Evolutionary conservation across 2,329 filamentous ascomycete species (phyloP).

Genomic region (Stagonosporopsis tanaceti): DNA sequence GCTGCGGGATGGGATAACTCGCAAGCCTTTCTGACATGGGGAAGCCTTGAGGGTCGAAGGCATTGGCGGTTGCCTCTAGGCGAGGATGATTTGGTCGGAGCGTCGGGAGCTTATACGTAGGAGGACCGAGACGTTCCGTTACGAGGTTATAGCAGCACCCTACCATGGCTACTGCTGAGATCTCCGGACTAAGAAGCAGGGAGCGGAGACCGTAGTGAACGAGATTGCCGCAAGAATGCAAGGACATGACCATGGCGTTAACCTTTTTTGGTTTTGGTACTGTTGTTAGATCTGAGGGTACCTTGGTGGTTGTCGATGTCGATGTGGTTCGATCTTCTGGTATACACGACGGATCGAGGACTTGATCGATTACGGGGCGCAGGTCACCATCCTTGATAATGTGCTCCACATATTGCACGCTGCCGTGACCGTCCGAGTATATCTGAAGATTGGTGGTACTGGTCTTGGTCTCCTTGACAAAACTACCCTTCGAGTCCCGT

Average conservation of each 20-base stretch:
- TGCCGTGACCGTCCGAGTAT: conserved; percentile 69
- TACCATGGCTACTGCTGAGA: conserved; percentile 91
- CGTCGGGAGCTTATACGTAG: conserved; percentile 83
- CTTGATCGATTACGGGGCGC: conserved; percentile 69
- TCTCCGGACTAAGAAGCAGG: conserved; percentile 80
- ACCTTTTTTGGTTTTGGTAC: conserved; percentile 44
- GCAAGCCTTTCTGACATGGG: conserved; percentile 82
- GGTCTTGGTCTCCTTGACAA: conserved; percentile 21
- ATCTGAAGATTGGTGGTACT: conserved; percentile 47
- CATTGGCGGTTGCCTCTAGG: conserved; percentile 70
- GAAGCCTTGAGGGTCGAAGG: conserved; percentile 89
- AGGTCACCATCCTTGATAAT: conserved; percentile 77
- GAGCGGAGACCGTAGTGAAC: conserved; percentile 92
- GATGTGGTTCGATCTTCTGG: conserved; percentile 35
- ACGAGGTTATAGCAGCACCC: conserved; percentile 98
- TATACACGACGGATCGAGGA: conserved; percentile 57
- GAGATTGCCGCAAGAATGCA: conserved; percentile 98
- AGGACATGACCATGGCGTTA: conserved; percentile 84
- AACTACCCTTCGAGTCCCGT: conserved; percentile 15
- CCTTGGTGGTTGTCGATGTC: conserved; percentile 29
- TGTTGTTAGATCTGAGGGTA: conserved; percentile 35
- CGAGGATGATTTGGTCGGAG: conserved; percentile 78
- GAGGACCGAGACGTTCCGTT: conserved; percentile 86
- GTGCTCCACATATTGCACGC: conserved; percentile 80
- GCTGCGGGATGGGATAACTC: conserved; percentile 51